phyloP scores from a whole-genome alignment of 495 filamentous ascomycete genomes.

The Clohesyomyces aquaticus region DNA sequence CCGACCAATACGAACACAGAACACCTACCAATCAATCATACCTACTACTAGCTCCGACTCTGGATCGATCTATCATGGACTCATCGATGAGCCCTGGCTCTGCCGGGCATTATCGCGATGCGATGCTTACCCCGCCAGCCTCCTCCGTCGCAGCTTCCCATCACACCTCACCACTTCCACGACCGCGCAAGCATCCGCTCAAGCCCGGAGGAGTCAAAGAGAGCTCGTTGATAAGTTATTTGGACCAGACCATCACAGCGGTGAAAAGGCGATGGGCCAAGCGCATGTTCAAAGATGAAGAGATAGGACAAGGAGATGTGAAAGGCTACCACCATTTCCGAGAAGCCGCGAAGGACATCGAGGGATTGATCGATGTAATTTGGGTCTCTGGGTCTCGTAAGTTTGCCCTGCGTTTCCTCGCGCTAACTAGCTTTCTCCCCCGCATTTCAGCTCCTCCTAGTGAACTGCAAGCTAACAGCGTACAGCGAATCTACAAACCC shows the following conservation, averaged over 20 bases:
- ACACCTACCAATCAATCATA: neutral
- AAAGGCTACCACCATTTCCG: slow-evolving; percentile 69
- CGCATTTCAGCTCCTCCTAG: too few species aligned
- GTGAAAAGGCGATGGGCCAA: slow-evolving; percentile 75
- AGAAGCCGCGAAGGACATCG: slow-evolving; percentile 71
- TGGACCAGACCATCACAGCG: slow-evolving; percentile 63
- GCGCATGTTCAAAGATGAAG: slow-evolving; percentile 57
- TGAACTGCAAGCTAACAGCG: too few species aligned
- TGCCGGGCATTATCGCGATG: neutral
- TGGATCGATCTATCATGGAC: neutral
- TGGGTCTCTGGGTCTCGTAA: slow-evolving; percentile 84
- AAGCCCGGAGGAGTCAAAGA: slow-evolving; percentile 76
- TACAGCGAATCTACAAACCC: slow-evolving; percentile 84
- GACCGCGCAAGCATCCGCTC: slow-evolving; percentile 66
- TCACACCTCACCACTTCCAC: slow-evolving; percentile 58
- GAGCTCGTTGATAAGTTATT: slow-evolving; percentile 69
- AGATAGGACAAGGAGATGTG: slow-evolving; percentile 47
- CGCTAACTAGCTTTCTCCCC: too few species aligned
- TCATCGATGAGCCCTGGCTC: slow-evolving; percentile 1
- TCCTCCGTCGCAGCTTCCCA: slow-evolving; percentile 58
- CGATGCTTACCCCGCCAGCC: slow-evolving; percentile 41
- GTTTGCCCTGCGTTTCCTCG: slow-evolving; percentile 45
- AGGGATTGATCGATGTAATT: slow-evolving; percentile 71
- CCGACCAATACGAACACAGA: neutral
- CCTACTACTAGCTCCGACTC: neutral